These are phyloP conservation scores for Avena atlantica DNA, from an alignment of 176 grass and related monocot species.

Conservation along the genomic window DNA sequence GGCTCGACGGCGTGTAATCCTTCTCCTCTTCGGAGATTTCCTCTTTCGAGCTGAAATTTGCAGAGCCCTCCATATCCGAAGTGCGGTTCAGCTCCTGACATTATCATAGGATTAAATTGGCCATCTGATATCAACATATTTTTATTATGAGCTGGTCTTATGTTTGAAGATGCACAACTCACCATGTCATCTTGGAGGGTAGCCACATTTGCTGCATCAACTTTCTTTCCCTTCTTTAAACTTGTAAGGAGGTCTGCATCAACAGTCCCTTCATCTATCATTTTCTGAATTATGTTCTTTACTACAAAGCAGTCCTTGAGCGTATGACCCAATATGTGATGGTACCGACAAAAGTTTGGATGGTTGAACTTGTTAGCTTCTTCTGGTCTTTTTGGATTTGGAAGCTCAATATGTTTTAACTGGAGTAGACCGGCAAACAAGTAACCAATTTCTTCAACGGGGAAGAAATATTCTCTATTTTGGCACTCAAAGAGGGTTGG, in stretches of 20 bases:
- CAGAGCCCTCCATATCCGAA: not conserved
- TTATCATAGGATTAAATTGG: not conserved
- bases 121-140: not conserved
- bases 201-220: too few relatives aligned
- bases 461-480: slow-evolving; percentile 2
- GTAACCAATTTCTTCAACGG: not conserved
- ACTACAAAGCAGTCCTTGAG: slow-evolving; percentile 4
- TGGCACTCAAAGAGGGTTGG: not conserved
- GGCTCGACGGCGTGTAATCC: too few relatives aligned
- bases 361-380: not conserved
- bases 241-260: too few relatives aligned
- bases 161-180: not conserved
- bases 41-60: not conserved
- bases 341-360: not conserved
- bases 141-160: not conserved
- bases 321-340: not conserved
- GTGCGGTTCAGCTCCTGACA: not conserved
- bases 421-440: not conserved
- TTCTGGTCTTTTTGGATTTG: not conserved
- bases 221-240: too few relatives aligned
- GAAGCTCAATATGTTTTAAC: not conserved
- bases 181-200: too few relatives aligned
- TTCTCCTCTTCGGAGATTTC: too few relatives aligned
- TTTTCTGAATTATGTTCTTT: not conserved
- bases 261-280: too few relatives aligned